Evolutionary conservation across 495 filamentous ascomycete genomes (phyloP), one percentile per base, ranked within the genome.

Genomic region (Neurospora sp.): DNA sequence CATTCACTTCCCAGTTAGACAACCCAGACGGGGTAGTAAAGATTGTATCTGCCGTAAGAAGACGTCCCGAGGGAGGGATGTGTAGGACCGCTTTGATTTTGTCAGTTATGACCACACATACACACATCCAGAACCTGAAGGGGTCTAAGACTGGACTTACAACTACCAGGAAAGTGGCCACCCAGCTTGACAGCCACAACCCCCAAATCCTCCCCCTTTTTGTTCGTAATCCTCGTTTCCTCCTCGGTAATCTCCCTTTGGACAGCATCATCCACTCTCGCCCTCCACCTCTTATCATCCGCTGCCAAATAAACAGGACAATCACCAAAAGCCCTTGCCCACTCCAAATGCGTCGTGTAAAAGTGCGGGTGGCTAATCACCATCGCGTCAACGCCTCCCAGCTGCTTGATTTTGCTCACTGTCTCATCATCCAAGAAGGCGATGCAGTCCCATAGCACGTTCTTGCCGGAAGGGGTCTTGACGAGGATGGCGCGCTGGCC

Each of bases 331-430:
- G 78, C 77, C 40, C 81, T 76, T 0, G 89, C 88, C 92, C 92
- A 95, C 48, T 88, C 85, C 0, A 89, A 74, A 74, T 92, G 88
- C 10, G 91, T 90, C 18, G 87, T 87, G 80, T 92, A 94, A 78
- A 90, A 95, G 78, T 95, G 92, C 41, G 92, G 92, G 79, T 95
- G 92, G 0, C 87, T 90, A 75, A 95, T 93, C 59, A 94, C 88
- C 44, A 94, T 93, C 0, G 88, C 91, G n/a, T 84, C 81, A 3
- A 94, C 76, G 0, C 90, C 91, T 61, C 92, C 92, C 3, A 85
- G 72, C 9, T 72, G 72, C 9, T 80, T 79, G 73, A 90, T 84
- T 68, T 73, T 72, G 0, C 75, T 69, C 12, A 91, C 79, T 0
- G 91, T 94, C 12, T 83, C 83, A 3, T 84, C 79, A 76, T 93